Evolutionary conservation across 352 stramenopile species (phyloP).

Genomic region (Detonula confervacea): DNA sequence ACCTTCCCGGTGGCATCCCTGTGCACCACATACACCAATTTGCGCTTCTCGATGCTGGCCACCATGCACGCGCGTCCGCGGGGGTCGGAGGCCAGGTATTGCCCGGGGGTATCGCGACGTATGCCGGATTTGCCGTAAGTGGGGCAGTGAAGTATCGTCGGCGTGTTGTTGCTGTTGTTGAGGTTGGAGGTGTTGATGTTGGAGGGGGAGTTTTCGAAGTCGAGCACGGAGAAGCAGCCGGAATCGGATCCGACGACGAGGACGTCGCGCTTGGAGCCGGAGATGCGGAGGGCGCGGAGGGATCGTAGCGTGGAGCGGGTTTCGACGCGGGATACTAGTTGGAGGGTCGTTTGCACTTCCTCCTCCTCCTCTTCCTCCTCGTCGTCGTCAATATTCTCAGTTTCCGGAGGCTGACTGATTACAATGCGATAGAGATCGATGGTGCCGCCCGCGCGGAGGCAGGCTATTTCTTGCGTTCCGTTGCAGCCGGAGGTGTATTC

Average conservation of each 20-base stretch:
- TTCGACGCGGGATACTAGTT: constrained; percentile 68
- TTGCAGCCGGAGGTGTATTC: constrained; percentile 58
- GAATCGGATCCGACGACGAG: constrained; percentile 95
- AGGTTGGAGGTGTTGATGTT: background rate
- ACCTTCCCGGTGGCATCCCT: constrained; percentile 92
- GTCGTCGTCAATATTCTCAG: constrained; percentile 18
- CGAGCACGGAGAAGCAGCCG: constrained; percentile 94
- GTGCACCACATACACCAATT: constrained; percentile 98
- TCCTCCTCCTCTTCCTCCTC: constrained; percentile 50
- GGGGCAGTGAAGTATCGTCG: constrained; percentile 89
- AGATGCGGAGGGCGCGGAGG: constrained; percentile 89
- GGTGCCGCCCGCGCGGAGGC: constrained; percentile 89
- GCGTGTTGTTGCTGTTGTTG: background rate
- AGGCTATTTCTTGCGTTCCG: constrained; percentile 89
- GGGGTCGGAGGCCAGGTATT: constrained; percentile 97
- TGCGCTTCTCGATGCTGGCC: constrained; percentile 96
- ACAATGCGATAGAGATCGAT: constrained; percentile 91
- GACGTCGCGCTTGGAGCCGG: constrained; percentile 91
- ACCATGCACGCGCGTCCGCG: constrained; percentile 97
- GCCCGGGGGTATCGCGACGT: constrained; percentile 95
- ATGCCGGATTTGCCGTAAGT: constrained; percentile 97
- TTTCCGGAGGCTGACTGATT: constrained; percentile 16
- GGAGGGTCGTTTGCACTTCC: constrained; percentile 43
- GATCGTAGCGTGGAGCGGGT: constrained; percentile 91
- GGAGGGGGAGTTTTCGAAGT: constrained; percentile 90